Percentiles rank a stretch among this genome's conserved stretches.
Conservation (phyloP, 1,139 yeast species). For the Candida sp. region DNA sequence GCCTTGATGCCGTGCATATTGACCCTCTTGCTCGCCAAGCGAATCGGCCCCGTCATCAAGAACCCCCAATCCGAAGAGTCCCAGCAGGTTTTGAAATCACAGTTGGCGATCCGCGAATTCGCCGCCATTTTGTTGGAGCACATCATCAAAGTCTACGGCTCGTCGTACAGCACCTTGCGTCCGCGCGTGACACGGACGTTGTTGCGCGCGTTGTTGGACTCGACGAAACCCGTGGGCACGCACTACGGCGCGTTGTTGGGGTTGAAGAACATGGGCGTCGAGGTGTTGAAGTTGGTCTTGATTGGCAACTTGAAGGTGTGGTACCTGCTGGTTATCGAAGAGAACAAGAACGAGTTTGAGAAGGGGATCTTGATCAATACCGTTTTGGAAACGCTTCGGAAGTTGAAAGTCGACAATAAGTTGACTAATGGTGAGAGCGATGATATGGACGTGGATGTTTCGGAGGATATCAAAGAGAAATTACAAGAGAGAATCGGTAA, state of each 20-base stretch:
- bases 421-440: slow-evolving; percentile 18
- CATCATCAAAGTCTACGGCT: slow-evolving; percentile 79
- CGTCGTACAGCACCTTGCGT: slow-evolving; percentile 86
- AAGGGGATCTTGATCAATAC: slow-evolving; percentile 49
- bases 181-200: slow-evolving; percentile 96
- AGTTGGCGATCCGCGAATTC: slow-evolving; percentile 77
- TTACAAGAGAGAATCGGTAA: slow-evolving; percentile 66
- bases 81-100: slow-evolving; percentile 41
- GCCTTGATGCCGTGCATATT: slow-evolving; percentile 95
- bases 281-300: slow-evolving; percentile 83
- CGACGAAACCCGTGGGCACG: slow-evolving; percentile 80
- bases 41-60: slow-evolving; percentile 67
- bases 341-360: slow-evolving; percentile 44
- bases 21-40: slow-evolving; percentile 86
- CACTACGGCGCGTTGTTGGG: slow-evolving; percentile 94
- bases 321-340: slow-evolving; percentile 60
- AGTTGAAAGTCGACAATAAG: slow-evolving; percentile 37
- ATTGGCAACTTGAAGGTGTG: slow-evolving; percentile 87
- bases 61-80: slow-evolving; percentile 28
- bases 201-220: slow-evolving; percentile 86
- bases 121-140: slow-evolving; percentile 85
- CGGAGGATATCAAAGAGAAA: slow-evolving; percentile 49
- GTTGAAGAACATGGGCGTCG: slow-evolving; percentile 81
- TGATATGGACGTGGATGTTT: slow-evolving; percentile 34
- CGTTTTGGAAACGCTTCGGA: slow-evolving; percentile 58